phyloP scores from a whole-genome alignment of 2,329 filamentous ascomycete species.

The Coleophoma cylindrospora region DNA sequence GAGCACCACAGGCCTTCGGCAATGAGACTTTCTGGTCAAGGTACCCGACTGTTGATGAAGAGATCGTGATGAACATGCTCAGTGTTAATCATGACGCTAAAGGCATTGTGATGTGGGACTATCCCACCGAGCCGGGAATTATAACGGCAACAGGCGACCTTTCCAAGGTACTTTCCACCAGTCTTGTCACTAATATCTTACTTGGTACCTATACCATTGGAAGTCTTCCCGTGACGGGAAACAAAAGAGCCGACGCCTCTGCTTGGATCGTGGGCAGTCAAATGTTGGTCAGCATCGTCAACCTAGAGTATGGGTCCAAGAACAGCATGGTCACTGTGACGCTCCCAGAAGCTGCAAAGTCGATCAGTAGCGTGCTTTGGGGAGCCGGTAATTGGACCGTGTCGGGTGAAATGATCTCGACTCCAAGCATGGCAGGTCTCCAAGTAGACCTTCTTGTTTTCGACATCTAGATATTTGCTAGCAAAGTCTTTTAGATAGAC shows the following conservation, averaged over 20 bases:
- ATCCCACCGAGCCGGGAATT: constrained; percentile 27
- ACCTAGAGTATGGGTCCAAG: constrained; percentile 20
- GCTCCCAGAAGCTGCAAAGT: not conserved
- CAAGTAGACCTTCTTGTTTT: not conserved
- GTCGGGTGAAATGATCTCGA: not conserved
- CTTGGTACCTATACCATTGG: constrained; percentile 14
- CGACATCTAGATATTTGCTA: not conserved
- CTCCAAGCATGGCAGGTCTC: not conserved
- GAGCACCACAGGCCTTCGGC: constrained; percentile 43
- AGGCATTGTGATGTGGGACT: constrained; percentile 38
- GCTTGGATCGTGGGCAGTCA: constrained; percentile 28
- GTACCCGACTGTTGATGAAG: constrained; percentile 37
- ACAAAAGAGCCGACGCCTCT: constrained; percentile 28
- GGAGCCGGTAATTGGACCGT: not conserved
- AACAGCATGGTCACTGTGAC: not conserved
- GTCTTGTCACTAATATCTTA: constrained; percentile 27
- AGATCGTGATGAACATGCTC: constrained; percentile 39
- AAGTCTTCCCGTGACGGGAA: not conserved
- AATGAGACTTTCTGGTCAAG: constrained; percentile 40
- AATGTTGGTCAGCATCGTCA: constrained; percentile 32
- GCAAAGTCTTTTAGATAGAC: not conserved
- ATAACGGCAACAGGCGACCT: constrained; percentile 25
- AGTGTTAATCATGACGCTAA: constrained; percentile 43
- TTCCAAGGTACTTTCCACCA: constrained; percentile 30
- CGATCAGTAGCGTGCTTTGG: not conserved